Percentiles rank a stretch among this genome's conserved stretches.
phyloP scores from a whole-genome alignment of 1,284 basidiomycete species.

The Mrakiaceae sp. region DNA sequence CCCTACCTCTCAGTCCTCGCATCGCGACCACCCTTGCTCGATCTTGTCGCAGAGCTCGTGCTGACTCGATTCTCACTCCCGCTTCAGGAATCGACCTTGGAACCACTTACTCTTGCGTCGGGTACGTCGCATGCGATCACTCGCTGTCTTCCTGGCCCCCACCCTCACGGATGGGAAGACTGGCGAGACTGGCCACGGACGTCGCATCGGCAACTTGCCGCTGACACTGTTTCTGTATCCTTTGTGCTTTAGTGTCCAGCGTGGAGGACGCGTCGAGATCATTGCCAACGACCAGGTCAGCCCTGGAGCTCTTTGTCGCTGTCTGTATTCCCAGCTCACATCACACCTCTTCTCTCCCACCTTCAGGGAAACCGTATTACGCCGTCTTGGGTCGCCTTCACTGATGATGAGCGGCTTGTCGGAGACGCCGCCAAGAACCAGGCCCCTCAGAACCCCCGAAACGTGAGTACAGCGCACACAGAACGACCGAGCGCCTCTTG shows the following conservation, averaged over 20 bases:
- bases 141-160: not conserved
- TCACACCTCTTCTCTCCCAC: conserved; percentile 20
- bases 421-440: conserved; percentile 52
- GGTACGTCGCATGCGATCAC: conserved; percentile 29
- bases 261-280: conserved; percentile 79
- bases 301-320: conserved; percentile 43
- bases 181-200: not conserved
- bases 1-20: no score
- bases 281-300: conserved; percentile 90
- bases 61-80: conserved; percentile 19
- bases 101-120: conserved; percentile 48
- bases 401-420: conserved; percentile 77
- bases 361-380: conserved; percentile 44
- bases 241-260: conserved; percentile 63
- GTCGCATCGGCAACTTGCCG: not conserved
- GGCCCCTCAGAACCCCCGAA: conserved; percentile 38
- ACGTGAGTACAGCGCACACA: conserved; percentile 6
- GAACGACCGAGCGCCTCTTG: not conserved
- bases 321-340: not conserved
- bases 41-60: no score
- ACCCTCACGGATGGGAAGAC: no score
- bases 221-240: conserved; percentile 6
- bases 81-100: conserved; percentile 43
- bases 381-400: conserved; percentile 77
- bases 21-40: no score